Percentiles rank a stretch among this genome's conserved stretches.
Conservation (phyloP, 1,284 basidiomycete genomes). For the Cryptococcus sp. region DNA sequence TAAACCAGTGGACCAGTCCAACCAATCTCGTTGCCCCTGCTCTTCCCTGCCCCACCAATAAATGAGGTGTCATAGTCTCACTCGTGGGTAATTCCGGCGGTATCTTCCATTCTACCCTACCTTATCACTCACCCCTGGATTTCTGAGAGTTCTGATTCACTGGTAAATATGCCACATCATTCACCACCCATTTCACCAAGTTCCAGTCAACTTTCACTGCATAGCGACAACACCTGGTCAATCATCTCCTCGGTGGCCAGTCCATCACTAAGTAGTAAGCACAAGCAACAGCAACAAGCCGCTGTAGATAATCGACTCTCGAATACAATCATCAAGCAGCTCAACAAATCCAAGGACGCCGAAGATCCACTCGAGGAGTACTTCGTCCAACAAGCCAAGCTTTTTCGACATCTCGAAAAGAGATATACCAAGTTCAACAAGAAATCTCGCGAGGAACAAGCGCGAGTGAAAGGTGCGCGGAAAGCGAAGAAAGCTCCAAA, state of each 20-base stretch:
- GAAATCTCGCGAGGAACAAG: conserved; percentile 19
- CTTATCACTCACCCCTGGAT: neutral
- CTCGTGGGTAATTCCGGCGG: conserved; percentile 8
- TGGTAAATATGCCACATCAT: conserved; percentile 9
- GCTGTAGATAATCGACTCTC: conserved; percentile 1
- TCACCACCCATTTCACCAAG: neutral
- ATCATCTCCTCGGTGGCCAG: neutral
- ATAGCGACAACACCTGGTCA: too few relatives aligned
- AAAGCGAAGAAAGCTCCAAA: conserved; percentile 8
- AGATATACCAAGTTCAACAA: conserved; percentile 30
- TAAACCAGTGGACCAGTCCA: too few relatives aligned
- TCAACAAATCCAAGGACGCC: neutral
- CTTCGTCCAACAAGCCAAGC: conserved; percentile 33
- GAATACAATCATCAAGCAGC: neutral
- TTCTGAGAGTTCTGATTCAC: neutral
- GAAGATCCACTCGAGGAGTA: conserved; percentile 25
- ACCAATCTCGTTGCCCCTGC: too few relatives aligned
- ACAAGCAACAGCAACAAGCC: neutral
- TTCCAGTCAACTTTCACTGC: neutral
- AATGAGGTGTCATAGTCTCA: too few relatives aligned
- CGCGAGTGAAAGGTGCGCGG: conserved; percentile 2
- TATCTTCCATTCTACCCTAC: neutral
- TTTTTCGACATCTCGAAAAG: conserved; percentile 38
- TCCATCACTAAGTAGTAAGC: neutral
- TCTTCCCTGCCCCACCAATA: too few relatives aligned